phyloP scores from a whole-genome alignment of 257 asterid genomes.

The Mitragyna speciosa region DNA sequence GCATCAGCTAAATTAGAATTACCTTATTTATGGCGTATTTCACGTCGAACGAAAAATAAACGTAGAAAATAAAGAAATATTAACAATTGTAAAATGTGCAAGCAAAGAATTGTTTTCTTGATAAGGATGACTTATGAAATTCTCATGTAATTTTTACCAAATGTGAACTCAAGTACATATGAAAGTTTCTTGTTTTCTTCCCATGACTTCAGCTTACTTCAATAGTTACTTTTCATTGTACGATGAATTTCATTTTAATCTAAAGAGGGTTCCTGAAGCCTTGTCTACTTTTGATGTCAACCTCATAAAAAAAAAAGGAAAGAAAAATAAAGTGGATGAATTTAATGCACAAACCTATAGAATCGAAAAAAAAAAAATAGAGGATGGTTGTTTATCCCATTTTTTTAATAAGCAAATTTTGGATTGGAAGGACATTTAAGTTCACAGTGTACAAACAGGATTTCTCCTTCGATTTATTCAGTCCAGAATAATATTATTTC shows the following conservation, averaged over 20 bases:
- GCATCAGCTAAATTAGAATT: background rate
- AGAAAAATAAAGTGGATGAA: background rate
- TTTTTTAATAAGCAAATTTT: background rate
- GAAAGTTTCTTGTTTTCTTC: background rate
- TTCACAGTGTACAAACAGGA: background rate
- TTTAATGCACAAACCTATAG: background rate
- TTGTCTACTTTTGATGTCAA: background rate
- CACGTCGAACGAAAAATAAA: background rate
- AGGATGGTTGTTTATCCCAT: background rate
- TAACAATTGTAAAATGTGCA: background rate
- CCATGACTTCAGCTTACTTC: background rate
- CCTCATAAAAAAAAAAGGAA: background rate
- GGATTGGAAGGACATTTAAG: background rate
- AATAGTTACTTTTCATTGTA: background rate
- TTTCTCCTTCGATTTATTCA: background rate
- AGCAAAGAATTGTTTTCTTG: background rate
- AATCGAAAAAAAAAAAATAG: background rate
- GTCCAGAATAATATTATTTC: background rate
- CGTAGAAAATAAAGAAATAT: background rate
- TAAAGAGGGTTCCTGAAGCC: background rate
- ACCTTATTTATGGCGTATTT: background rate
- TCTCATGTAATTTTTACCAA: background rate
- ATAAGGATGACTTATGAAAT: background rate
- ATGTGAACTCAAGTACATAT: background rate
- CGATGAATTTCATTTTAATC: background rate